These are phyloP conservation scores for Piloderma croceum DNA, from an alignment of 768 basidiomycete species.

Conservation along the genomic window DNA sequence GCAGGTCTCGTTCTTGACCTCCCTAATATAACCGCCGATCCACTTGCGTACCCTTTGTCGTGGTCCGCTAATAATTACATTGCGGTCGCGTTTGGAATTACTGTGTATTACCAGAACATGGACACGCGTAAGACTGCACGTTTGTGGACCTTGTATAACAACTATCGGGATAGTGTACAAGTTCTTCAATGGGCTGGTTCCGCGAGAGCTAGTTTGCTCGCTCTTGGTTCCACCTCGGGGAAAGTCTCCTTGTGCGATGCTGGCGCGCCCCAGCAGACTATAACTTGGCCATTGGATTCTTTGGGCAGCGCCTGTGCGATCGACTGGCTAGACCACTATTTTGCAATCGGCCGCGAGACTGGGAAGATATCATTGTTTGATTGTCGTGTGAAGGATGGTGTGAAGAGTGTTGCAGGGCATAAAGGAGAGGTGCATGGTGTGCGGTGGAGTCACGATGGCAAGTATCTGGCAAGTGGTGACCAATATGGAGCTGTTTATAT, in stretches of 20 bases:
- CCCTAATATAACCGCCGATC: conserved; percentile 51
- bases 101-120: conserved; percentile 61
- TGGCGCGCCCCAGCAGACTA: conserved; percentile 19
- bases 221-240: conserved; percentile 48
- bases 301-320: conserved; percentile 35
- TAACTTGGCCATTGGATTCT: conserved; percentile 30
- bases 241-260: conserved; percentile 53
- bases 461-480: conserved; percentile 36
- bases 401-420: conserved; percentile 25
- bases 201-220: conserved; percentile 37
- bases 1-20: conserved; percentile 59
- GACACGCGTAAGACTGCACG: conserved; percentile 48
- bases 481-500: conserved; percentile 35
- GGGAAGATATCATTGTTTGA: conserved; percentile 36
- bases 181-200: conserved; percentile 49
- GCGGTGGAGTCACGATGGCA: conserved; percentile 36
- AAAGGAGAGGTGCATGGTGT: conserved; percentile 34
- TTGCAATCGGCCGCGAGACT: conserved; percentile 35
- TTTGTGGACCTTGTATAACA: conserved; percentile 36
- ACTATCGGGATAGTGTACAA: conserved; percentile 33
- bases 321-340: conserved; percentile 32
- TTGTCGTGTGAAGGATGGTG: conserved; percentile 24
- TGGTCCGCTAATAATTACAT: conserved; percentile 60
- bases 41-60: conserved; percentile 51
- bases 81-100: conserved; percentile 53